Base-by-base conservation (phyloP, 2,329 filamentous ascomycete genomes). In the Grosmannia huntii region DNA sequence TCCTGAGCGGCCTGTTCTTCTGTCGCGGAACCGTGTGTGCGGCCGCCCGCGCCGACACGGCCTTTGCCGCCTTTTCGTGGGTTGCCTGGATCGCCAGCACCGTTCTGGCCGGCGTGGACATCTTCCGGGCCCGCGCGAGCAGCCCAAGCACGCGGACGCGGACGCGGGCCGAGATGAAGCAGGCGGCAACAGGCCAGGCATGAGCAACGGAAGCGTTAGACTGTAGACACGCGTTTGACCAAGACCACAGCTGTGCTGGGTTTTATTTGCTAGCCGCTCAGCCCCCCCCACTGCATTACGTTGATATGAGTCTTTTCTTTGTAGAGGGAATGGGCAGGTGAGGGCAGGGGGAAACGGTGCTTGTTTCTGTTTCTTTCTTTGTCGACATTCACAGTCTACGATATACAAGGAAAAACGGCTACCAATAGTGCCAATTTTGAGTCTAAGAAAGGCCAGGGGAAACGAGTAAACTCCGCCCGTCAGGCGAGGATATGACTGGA, bases 11-110 rank as follows among this genome's bases (percentile, higher is more conserved):
- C 56, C 71, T 84, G 55, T 69, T 77, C 58, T 81, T 81, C 70
- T 85, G 82, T 69, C 72, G 74, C 31, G 82, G 81, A 49, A 72
- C 71, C 44, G 78, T 83, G 28, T 85, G 82, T 70, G 72, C 72
- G 27, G 74, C 77, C 14, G 80, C 79, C 48, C 76, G 77, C 23
- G 78, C 79, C 50, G 74, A 77, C 60, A 74, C 77, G n/a, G 77
- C 76, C 49, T 74, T 84, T 55, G 75, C 78, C 21, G 76, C 79
- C 14, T 71, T 78, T 57, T 72, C 75, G 60, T 84, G 81, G 66
- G 65, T 73, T 23, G 68, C 76, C 12, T 85, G 82, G 82, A 70
- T 71, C 36, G 75, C 66, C 33, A 78, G 76, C 4, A 71, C 75
- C 12, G 70, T 72, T 33, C 63, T 83, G 38, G 69, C 74, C 31